These are phyloP conservation scores for Chlorella sorokiniana DNA, from an alignment of 139 green algal genomes.

Conservation along the genomic window DNA sequence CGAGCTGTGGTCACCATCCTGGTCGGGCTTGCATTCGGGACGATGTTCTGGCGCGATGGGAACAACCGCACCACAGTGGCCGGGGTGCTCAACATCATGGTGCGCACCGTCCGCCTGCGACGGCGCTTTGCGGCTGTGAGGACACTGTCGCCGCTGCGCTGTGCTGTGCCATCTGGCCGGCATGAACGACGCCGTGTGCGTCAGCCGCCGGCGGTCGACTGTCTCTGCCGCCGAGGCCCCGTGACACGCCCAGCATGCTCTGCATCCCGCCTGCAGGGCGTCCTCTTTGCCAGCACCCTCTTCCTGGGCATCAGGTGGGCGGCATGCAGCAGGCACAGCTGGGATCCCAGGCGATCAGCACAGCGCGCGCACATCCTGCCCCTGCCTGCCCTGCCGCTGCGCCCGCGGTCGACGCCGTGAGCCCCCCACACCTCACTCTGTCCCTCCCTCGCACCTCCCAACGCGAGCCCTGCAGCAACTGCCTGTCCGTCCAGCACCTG, in stretches of 20 bases:
- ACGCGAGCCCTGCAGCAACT: conserved; percentile 49
- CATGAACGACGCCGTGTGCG: too few relatives aligned
- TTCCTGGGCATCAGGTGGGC: conserved; percentile 45
- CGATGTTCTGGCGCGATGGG: conserved; percentile 40
- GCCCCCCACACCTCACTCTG: too few relatives aligned
- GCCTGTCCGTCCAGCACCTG: conserved; percentile 36
- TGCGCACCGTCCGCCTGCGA: neutral
- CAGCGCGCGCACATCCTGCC: too few relatives aligned
- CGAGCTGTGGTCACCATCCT: conserved; percentile 52
- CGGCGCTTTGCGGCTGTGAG: neutral
- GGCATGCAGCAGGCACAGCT: too few relatives aligned
- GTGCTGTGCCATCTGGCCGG: neutral
- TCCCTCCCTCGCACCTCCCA: too few relatives aligned
- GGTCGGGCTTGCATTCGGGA: conserved; percentile 47
- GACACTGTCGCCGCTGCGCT: neutral
- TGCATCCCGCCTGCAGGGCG: conserved; percentile 35
- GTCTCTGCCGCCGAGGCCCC: neutral
- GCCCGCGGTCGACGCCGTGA: too few relatives aligned
- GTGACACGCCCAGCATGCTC: neutral
- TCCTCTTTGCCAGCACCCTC: conserved; percentile 57
- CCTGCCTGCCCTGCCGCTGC: too few relatives aligned
- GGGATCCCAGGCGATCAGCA: too few relatives aligned
- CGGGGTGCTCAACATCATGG: conserved; percentile 61
- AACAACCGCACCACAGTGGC: conserved; percentile 19
- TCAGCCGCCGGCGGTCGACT: too few relatives aligned